Evolutionary conservation across 352 stramenopile species (phyloP).

Genomic region (Globisporangium nagaii): DNA sequence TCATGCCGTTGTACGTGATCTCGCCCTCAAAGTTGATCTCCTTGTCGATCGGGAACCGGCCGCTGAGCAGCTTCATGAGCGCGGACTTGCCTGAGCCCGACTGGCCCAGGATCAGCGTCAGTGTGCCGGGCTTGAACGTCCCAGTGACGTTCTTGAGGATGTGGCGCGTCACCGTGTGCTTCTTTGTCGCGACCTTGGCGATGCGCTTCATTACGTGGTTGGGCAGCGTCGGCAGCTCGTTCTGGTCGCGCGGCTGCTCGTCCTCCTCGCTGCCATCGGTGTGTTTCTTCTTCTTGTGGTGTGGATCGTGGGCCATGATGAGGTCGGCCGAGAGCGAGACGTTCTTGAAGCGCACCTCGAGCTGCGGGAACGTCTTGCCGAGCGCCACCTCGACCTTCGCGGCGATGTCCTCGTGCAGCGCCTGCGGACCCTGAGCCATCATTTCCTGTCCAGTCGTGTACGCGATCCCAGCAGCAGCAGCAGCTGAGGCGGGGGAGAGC

Average conservation of each 20-base stretch:
- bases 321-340: slow-evolving; percentile 37
- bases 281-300: neutral
- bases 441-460: slow-evolving; percentile 21
- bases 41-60: slow-evolving; percentile 41
- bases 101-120: slow-evolving; percentile 57
- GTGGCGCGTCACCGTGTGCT: slow-evolving; percentile 10
- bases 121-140: slow-evolving; percentile 40
- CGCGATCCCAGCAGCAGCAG: slow-evolving; percentile 8
- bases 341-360: slow-evolving; percentile 45
- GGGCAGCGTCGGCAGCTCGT: slow-evolving; percentile 31
- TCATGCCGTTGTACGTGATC: slow-evolving; percentile 48
- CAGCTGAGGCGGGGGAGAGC: neutral
- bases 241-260: slow-evolving; percentile 1
- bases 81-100: slow-evolving; percentile 46
- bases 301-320: slow-evolving; percentile 14
- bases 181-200: slow-evolving; percentile 11
- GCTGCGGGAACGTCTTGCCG: slow-evolving; percentile 32
- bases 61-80: slow-evolving; percentile 52
- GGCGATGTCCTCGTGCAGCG: slow-evolving; percentile 28
- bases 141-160: slow-evolving; percentile 15
- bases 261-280: neutral
- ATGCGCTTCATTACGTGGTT: slow-evolving; percentile 29
- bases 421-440: slow-evolving; percentile 26
- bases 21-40: slow-evolving; percentile 31
- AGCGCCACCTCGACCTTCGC: slow-evolving; percentile 26